Percentiles rank a stretch among this genome's conserved stretches.
phyloP scores from a whole-genome alignment of 129 eudicot genomes.

The Deinandra increscens region DNA sequence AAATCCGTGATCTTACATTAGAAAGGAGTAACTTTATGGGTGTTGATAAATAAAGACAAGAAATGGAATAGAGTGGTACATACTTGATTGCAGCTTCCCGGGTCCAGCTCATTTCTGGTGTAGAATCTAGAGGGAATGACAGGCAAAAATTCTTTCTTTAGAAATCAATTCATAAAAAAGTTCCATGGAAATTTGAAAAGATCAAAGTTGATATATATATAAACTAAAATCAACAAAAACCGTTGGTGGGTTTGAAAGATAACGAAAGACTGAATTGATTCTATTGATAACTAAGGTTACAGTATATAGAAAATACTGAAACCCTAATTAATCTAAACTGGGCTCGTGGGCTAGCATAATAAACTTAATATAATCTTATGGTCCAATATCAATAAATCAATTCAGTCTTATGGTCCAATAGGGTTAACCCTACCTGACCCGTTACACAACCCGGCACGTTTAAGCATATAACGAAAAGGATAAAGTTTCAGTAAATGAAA shows the following conservation, averaged over 20 bases:
- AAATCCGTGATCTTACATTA: conserved; percentile 7
- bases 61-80: conserved; percentile 22
- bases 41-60: background rate
- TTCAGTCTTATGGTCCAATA: too few species aligned
- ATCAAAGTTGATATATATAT: too few species aligned
- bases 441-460: background rate
- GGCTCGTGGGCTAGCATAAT: too few species aligned
- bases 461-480: background rate
- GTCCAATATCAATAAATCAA: too few species aligned
- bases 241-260: too few species aligned
- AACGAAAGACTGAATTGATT: too few species aligned
- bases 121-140: conserved; percentile 45
- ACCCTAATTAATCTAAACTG: too few species aligned
- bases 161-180: background rate
- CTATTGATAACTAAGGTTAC: too few species aligned
- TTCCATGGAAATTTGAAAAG: too few species aligned
- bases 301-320: too few species aligned
- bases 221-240: too few species aligned
- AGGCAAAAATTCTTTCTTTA: background rate
- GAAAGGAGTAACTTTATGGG: background rate
- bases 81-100: conserved; percentile 93
- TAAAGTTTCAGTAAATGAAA: background rate
- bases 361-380: too few species aligned
- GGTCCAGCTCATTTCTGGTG: conserved; percentile 73
- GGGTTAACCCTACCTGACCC: background rate